A percentile compares a stretch with the other conserved stretches of the same genome.
Evolutionary conservation across 2,329 filamentous ascomycete species (phyloP).

Genomic region (Biscogniauxia sp.): DNA sequence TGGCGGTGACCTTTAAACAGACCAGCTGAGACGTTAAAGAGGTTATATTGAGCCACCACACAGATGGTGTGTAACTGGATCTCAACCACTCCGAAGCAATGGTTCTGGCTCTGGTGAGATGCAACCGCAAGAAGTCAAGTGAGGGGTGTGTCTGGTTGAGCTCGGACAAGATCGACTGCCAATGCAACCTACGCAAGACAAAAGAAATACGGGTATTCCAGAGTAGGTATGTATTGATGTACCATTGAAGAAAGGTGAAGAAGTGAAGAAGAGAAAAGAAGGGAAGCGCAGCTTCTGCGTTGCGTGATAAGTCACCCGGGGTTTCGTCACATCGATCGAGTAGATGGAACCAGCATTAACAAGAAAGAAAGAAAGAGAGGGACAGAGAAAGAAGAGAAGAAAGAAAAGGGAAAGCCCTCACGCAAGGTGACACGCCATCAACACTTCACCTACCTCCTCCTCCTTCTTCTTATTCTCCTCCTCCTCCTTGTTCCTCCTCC

Average conservation of each 20-base stretch:
- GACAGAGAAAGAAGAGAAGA: not conserved
- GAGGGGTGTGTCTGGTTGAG: conserved; percentile 64
- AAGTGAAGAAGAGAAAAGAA: not conserved
- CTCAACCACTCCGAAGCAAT: not conserved
- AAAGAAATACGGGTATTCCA: not conserved
- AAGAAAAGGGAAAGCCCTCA: not conserved
- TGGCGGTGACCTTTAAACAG: not conserved
- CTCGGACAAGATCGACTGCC: conserved; percentile 48
- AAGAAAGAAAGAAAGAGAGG: not conserved
- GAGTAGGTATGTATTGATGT: too few relatives aligned
- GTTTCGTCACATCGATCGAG: too few relatives aligned
- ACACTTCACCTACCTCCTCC: not conserved
- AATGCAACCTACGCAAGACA: not conserved
- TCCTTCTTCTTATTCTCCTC: too few relatives aligned
- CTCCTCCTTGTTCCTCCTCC: too few relatives aligned
- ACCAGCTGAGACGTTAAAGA: not conserved
- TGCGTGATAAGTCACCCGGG: not conserved
- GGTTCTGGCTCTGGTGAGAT: conserved; percentile 8
- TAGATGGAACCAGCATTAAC: too few relatives aligned
- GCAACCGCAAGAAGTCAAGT: conserved; percentile 66
- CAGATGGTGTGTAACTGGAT: not conserved
- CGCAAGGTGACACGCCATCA: not conserved
- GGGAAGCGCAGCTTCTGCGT: not conserved
- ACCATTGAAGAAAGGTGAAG: not conserved
- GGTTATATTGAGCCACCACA: conserved; percentile 4